These are phyloP conservation scores for Hymenoscyphus fructigenus DNA, from an alignment of 2,329 filamentous ascomycete genomes.

Conservation along the genomic window DNA sequence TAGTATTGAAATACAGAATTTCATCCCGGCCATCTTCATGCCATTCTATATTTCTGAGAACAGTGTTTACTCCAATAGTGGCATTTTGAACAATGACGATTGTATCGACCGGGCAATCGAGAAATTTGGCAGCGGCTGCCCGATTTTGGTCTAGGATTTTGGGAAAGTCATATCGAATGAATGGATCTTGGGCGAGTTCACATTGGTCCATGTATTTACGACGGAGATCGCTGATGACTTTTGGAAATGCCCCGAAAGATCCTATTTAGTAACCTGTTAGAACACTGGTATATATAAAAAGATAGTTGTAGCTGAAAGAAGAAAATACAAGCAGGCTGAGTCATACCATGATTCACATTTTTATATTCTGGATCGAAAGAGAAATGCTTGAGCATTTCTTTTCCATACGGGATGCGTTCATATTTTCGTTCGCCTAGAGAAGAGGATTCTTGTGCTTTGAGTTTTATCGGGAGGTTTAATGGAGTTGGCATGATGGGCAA, in stretches of 20 bases:
- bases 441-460: slow-evolving; percentile 25
- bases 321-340: no score
- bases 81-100: slow-evolving; percentile 81
- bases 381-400: slow-evolving; percentile 38
- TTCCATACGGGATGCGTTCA: slow-evolving; percentile 34
- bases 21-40: slow-evolving; percentile 61
- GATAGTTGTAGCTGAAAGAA: background rate
- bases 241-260: slow-evolving; percentile 78
- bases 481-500: background rate
- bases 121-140: slow-evolving; percentile 59
- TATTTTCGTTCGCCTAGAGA: slow-evolving; percentile 22
- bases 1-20: slow-evolving; percentile 74
- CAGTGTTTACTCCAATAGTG: slow-evolving; percentile 73
- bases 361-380: slow-evolving; percentile 34
- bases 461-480: slow-evolving; percentile 7
- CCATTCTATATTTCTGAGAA: slow-evolving; percentile 74
- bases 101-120: slow-evolving; percentile 65
- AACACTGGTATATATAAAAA: no score
- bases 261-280: slow-evolving; percentile 42
- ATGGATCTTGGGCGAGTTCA: slow-evolving; percentile 71
- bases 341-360: slow-evolving; percentile 40
- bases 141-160: slow-evolving; percentile 63
- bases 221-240: slow-evolving; percentile 56
- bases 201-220: slow-evolving; percentile 63
- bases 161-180: slow-evolving; percentile 69